Evolutionary conservation across 257 asterid species (phyloP).

Genomic region (Ocimum tenuiflorum): DNA sequence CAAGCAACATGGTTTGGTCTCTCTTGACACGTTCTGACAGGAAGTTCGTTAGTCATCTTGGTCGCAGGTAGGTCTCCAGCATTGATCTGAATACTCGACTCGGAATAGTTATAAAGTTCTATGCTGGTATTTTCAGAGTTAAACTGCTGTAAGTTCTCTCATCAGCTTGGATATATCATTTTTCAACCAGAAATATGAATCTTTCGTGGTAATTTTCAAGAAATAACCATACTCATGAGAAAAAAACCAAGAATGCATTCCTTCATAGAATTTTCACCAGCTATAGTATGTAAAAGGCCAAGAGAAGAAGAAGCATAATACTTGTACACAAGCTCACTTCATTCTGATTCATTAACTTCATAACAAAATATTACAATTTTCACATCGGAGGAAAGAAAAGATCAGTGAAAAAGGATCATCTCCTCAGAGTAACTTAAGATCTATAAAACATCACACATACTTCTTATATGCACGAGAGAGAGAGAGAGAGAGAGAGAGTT

Average conservation of each 20-base stretch:
- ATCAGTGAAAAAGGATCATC: neutral
- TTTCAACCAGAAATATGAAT: neutral
- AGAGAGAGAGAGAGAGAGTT: neutral
- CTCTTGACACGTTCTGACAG: neutral
- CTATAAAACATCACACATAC: conserved; percentile 10
- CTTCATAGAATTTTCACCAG: neutral
- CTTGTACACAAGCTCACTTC: conserved; percentile 13
- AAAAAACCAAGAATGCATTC: neutral
- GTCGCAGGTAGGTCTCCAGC: no score
- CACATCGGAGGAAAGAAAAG: neutral
- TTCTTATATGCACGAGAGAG: neutral
- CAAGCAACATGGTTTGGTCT: neutral
- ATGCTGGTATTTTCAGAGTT: no score
- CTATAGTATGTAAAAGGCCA: neutral
- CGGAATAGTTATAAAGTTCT: no score
- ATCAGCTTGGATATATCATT: neutral
- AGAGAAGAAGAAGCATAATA: neutral
- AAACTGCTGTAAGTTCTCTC: no score
- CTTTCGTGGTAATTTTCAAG: no score
- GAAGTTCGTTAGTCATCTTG: neutral
- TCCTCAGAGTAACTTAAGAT: neutral
- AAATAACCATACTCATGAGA: no score
- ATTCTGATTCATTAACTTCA: neutral
- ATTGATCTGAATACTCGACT: no score
- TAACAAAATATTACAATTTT: conserved; percentile 14